Evolutionary conservation across 805 yeast genomes (phyloP), one percentile per base, ranked within the genome.

Genomic region (Ogataea wickerhamii): DNA sequence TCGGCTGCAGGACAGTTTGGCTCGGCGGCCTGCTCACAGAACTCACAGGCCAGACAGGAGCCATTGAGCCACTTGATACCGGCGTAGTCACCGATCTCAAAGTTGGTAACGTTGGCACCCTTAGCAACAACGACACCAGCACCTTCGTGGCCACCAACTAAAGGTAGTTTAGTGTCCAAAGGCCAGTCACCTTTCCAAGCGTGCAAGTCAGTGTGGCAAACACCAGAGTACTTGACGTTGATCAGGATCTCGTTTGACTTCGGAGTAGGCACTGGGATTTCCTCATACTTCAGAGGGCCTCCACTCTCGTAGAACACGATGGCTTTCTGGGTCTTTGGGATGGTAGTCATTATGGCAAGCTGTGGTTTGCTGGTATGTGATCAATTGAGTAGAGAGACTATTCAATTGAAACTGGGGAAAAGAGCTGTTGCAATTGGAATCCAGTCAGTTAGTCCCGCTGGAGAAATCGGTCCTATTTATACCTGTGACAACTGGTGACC

Each of bases 111-210:
- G 52, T 74, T 71, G 32, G 68, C 67, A 49, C 94, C 94, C 57
- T 74, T 70, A 44, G 81, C 89, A 43, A 84, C 93, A 49, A 85
- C 93, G 36, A 76, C 74, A 60, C 94, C 94, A 20, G 91, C 89
- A 67, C 93, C 94, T 67, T 85, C 94, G 67, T 85, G 94, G 53
- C 94, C 94, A 47, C 93, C 93, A 34, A 84, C 88, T 51, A 83
- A 68, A 18, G 93, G 91, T 44, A 81, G 70, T 60, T 80, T 81
- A 49, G 82, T 76, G 47, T 67, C 76, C 62, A 82, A 70, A 36
- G 94, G 93, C 94, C 95, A 87, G 68, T 87, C 95, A 57, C 95
- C 95, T 61, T 83, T 78, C 89, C 93, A 85, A 39, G 94, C 95
- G 70, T 87, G 96, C 62, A 87, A 75, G 60, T 87, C 96, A 25